Conservation (phyloP, 2,329 filamentous ascomycete genomes). For the Xylaria multiplex region DNA sequence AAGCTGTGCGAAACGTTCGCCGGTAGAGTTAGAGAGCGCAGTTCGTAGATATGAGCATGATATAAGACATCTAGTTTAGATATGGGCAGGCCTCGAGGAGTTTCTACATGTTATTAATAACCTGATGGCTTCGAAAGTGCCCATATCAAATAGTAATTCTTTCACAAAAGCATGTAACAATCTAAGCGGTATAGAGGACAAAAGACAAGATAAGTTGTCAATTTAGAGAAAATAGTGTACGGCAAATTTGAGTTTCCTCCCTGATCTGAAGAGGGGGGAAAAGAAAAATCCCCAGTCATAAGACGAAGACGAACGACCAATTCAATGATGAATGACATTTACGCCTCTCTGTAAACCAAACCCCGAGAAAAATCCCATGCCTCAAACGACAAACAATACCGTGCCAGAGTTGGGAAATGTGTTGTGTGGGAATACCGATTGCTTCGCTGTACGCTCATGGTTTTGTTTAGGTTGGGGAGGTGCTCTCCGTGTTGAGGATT, state of each 20-base stretch:
- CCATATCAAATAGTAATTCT: background rate
- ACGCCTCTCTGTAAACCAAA: conserved; percentile 27
- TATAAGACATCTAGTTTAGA: background rate
- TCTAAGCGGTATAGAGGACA: background rate
- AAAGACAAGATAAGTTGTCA: conserved; percentile 21
- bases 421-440: background rate
- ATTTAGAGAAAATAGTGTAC: conserved; percentile 17
- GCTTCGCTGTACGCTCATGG: background rate
- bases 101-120: background rate
- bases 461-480: background rate
- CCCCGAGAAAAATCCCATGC: conserved; percentile 17
- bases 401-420: background rate
- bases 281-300: conserved; percentile 9
- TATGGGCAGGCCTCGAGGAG: background rate
- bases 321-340: conserved; percentile 16
- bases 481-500: conserved; percentile 2
- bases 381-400: conserved; percentile 18
- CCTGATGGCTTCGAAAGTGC: background rate
- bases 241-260: conserved; percentile 8
- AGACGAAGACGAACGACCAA: conserved; percentile 21
- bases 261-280: conserved; percentile 10
- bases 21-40: background rate
- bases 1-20: background rate
- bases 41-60: background rate
- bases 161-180: background rate